Evolutionary conservation across 2,329 filamentous ascomycete species (phyloP), one percentile per base, ranked within the genome.

Genomic region (Fusarium coicis): DNA sequence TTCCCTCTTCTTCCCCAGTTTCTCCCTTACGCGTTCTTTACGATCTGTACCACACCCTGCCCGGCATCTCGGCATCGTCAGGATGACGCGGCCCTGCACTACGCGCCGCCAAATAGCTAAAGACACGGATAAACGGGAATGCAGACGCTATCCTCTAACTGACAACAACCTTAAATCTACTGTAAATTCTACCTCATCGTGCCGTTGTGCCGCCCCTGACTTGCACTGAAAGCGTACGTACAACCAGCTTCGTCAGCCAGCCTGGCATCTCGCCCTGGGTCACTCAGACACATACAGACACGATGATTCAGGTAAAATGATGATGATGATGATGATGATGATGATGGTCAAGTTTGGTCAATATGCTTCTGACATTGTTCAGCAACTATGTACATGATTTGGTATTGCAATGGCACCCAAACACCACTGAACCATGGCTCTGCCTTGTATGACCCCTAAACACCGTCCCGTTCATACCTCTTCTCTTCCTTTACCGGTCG

Each of bases 81-180:
- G 43, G 75, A 73, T 77, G 75, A 77, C 75, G 75, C 72, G 75
- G 75, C 75, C 74, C 46, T 63, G 44, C 44, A 73, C 70, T 72
- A 53, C 68, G 62, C 73, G 70, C 70, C 63, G 55, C 47, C 58
- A 39, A 62, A 56, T 46, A 52, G 28, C 32, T 42, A 55, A 66
- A 47, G 54, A 49, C 49, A 39, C 47, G 58, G 61, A 66, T 66
- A 66, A 59, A 43, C 66, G 55, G 50, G 57, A 63, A 74, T 56
- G 49, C 34, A 28, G 57, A 54, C 19, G 37, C 37, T 49, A 55
- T 42, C 37, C 32, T 36, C 18, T 40, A 66, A 47, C 56, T 64
- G 49, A 64, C 56, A 68, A 54, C 56, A 67, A 55, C 63, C 43
- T 61, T 58, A 55, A 68, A 49, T 54, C 57, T 60, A 54, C 49